phyloP scores from a whole-genome alignment of 441 rosid genomes.

The Lepidium campestre region DNA sequence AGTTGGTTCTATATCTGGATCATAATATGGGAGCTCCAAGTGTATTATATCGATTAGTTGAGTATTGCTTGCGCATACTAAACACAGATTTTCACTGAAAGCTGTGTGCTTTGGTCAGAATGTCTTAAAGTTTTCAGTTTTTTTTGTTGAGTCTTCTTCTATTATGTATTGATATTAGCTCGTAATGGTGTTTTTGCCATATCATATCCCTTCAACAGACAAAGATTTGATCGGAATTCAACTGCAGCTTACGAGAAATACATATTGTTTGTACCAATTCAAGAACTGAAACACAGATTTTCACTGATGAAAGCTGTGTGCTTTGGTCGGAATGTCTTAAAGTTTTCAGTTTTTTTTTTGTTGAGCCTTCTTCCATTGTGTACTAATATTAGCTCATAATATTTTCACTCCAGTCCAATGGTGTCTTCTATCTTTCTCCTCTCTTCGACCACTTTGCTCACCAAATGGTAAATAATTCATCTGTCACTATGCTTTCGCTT shows the following conservation, averaged over 20 bases:
- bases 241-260: not conserved
- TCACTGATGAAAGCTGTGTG: no score
- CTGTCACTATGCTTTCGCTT: not conserved
- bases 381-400: no score
- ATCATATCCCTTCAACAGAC: conserved; percentile 10
- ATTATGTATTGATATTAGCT: conserved; percentile 7
- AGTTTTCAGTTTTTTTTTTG: no score
- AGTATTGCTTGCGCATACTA: not conserved
- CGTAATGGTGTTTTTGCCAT: conserved; percentile 19
- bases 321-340: no score
- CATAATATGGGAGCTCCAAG: not conserved
- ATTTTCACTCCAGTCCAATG: conserved; percentile 20
- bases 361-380: no score
- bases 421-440: conserved; percentile 17
- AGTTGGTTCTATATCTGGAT: not conserved
- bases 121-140: not conserved
- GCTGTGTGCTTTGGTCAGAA: not conserved
- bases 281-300: not conserved
- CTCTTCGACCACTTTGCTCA: conserved; percentile 9
- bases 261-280: not conserved
- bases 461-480: conserved; percentile 22
- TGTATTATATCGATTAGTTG: not conserved
- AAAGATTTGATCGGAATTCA: not conserved
- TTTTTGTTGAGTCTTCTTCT: not conserved
- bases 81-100: not conserved